Evolutionary conservation across 140 eudicot genomes (phyloP), one percentile per base, ranked within the genome.

Genomic region (Oenanthe javanica): DNA sequence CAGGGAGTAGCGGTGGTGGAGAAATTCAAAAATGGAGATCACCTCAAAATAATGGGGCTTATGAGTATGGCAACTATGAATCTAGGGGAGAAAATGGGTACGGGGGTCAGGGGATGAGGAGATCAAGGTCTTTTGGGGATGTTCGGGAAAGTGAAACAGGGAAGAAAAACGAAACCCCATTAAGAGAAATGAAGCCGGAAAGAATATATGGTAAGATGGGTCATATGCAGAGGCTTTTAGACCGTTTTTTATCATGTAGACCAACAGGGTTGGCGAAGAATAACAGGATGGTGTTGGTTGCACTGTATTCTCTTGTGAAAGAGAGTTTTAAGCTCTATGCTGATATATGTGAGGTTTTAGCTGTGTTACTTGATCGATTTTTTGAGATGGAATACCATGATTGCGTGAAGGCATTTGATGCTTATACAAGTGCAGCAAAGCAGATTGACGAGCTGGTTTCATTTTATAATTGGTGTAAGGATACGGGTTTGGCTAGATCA

Each of bases 401-500:
- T 66, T 88, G 95, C 25, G 89, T 87, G 45, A 90, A 88, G 76
- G 95, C 95, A 5, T 90, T 88, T 83, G 95, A 90, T 78, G 90
- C 87, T 16, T 88, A 90, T 67, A 87, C 90, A 27, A 84, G 89
- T 74, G 86, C 91, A 42, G 89, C 95, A 5, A 90, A 90, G 79
- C 95, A 90, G 84, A 88, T 90, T 64, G 95, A 90, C 69, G 95
- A 90, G 82, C 85, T 90, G 9, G 81, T 90, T 0, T 86, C 80
- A n/a, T 88, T 90, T 42, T 90, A 88, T 81, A 90, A 88, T 61
- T 88, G 95, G 95, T 88, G 92, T 69, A 90, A 90, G 80, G 95
- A 90, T 81, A 90, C 86, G 72, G 95, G 95, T 27, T 77, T 90
- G 52, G 95, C 92, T n/a, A 86, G 95, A 81, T 88, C 95, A 43